Evolutionary conservation across 2,329 filamentous ascomycete genomes (phyloP).

Genomic region (Monosporascus sp.): DNA sequence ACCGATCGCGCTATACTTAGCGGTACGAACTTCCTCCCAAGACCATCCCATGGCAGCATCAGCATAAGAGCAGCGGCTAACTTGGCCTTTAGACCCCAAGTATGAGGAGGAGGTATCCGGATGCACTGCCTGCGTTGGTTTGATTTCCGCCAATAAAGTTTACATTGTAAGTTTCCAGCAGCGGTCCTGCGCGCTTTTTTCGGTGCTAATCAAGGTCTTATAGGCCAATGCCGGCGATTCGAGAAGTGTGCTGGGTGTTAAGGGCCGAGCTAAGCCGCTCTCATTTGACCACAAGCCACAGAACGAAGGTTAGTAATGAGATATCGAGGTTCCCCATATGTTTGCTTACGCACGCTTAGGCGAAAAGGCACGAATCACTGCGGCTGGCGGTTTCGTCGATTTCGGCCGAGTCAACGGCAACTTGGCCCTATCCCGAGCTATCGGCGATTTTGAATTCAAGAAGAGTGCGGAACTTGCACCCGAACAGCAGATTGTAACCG

Average conservation of each 20-base stretch:
- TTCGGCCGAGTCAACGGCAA: conserved; percentile 99
- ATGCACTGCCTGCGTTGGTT: conserved; percentile 87
- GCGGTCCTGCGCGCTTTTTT: conserved; percentile 2
- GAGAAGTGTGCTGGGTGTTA: conserved; percentile 89
- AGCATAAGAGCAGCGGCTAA: conserved; percentile 9
- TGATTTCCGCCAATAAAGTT: conserved; percentile 88
- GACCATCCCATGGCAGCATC: background rate
- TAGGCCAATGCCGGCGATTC: conserved; percentile 98
- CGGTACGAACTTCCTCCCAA: conserved; percentile 55
- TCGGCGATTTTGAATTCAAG: conserved; percentile 99
- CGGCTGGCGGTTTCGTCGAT: conserved; percentile 95
- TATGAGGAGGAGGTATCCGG: conserved; percentile 98
- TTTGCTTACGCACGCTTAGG: conserved; percentile 42
- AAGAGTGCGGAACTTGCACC: conserved; percentile 94
- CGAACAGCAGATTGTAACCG: conserved; percentile 98
- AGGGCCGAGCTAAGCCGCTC: conserved; percentile 92
- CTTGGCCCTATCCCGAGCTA: conserved; percentile 89
- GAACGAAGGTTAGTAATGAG: conserved; percentile 73
- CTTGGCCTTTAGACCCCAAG: conserved; percentile 66
- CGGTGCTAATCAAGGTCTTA: conserved; percentile 19
- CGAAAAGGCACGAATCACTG: conserved; percentile 93
- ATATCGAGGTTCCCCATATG: background rate
- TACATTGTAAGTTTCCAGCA: conserved; percentile 69
- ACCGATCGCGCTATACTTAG: conserved; percentile 94
- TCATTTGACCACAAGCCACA: conserved; percentile 99